These are phyloP conservation scores for Paramecium sonneborni DNA, from an alignment of 73 alveolate genomes.

Conservation along the genomic window DNA sequence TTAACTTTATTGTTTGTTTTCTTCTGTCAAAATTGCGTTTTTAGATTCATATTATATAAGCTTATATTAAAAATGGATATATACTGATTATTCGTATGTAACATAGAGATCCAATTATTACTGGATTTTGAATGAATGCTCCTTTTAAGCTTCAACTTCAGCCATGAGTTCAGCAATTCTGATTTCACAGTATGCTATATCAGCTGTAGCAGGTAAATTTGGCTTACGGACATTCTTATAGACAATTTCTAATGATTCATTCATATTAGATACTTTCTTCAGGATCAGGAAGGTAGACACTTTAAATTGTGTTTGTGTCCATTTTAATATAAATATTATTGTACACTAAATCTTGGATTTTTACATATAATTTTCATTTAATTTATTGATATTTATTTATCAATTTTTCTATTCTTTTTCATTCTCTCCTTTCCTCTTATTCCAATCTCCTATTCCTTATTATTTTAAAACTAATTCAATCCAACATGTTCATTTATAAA, in stretches of 20 bases:
- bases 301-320: not conserved
- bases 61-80: not conserved
- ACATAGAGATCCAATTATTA: constrained; percentile 12
- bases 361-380: not conserved
- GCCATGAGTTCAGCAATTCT: constrained; percentile 41
- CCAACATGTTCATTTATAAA: no score
- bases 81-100: constrained; percentile 18
- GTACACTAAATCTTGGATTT: constrained; percentile 29
- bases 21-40: not conserved
- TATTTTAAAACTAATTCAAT: no score
- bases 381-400: not conserved
- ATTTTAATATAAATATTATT: not conserved
- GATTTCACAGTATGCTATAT: constrained; percentile 50
- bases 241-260: not conserved
- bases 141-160: not conserved
- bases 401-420: not conserved
- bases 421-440: no score
- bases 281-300: constrained; percentile 18
- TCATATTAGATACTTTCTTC: not conserved
- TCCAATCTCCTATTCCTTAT: no score
- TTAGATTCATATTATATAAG: constrained; percentile 11
- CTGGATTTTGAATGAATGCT: not conserved
- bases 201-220: constrained; percentile 15
- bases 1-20: not conserved
- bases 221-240: constrained; percentile 51